Conservation (phyloP, 176 grass and related monocot species). For the Raddia guianensis region DNA sequence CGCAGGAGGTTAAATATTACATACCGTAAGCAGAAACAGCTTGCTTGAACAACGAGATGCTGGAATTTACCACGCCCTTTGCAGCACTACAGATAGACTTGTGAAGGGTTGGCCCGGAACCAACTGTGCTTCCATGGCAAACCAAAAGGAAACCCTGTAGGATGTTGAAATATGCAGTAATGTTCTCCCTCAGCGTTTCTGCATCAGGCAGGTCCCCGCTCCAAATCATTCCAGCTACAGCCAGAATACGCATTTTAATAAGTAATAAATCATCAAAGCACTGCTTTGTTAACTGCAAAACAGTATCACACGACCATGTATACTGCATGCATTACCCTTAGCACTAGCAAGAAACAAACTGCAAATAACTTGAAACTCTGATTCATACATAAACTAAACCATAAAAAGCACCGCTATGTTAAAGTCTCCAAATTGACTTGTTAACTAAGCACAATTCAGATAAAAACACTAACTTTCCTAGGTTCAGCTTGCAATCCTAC, state of each 20-base stretch:
- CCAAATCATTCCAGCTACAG: conserved; percentile 93
- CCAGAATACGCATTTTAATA: not conserved
- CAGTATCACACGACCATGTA: not conserved
- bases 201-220: conserved; percentile 67
- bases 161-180: conserved; percentile 70
- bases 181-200: conserved; percentile 76
- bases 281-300: too few relatives aligned
- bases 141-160: conserved; percentile 89
- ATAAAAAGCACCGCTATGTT: not conserved
- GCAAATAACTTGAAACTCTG: not conserved
- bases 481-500: not conserved
- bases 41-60: conserved; percentile 77
- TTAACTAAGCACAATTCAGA: not conserved
- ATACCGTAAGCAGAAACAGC: conserved; percentile 75
- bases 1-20: conserved; percentile 1
- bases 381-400: not conserved
- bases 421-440: not conserved
- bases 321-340: not conserved
- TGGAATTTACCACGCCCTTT: conserved; percentile 71
- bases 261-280: conserved; percentile 16
- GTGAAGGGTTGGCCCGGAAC: conserved; percentile 81
- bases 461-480: not conserved
- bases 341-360: conserved; percentile 8
- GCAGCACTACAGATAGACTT: conserved; percentile 61
- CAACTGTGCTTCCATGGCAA: conserved; percentile 74